These are phyloP conservation scores for Ustilago crameri DNA, from an alignment of 1,284 basidiomycete genomes.

Conservation along the genomic window DNA sequence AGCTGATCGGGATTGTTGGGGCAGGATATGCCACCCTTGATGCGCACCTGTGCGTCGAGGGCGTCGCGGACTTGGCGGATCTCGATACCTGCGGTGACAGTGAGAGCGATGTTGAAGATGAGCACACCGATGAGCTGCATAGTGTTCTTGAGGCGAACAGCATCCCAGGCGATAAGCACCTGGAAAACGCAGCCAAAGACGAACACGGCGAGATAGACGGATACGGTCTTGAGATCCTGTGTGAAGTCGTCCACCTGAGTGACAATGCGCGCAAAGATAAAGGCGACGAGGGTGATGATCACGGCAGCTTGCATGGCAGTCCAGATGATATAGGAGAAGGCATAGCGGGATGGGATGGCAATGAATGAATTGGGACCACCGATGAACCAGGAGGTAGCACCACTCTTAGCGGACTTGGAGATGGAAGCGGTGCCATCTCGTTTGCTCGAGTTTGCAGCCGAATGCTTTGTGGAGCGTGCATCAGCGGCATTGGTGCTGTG, in stretches of 20 bases:
- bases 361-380: constrained; percentile 28
- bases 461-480: constrained; percentile 3
- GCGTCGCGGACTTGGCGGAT: constrained; percentile 56
- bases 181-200: constrained; percentile 59
- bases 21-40: constrained; percentile 41
- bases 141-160: constrained; percentile 59
- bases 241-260: constrained; percentile 36
- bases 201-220: constrained; percentile 58
- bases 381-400: constrained; percentile 33
- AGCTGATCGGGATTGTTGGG: constrained; percentile 12
- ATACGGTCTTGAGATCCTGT: constrained; percentile 61
- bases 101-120: constrained; percentile 59
- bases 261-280: constrained; percentile 53
- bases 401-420: constrained; percentile 23
- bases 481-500: not conserved
- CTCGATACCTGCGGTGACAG: constrained; percentile 56
- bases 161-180: constrained; percentile 56
- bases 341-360: constrained; percentile 29
- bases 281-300: constrained; percentile 51
- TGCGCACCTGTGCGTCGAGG: constrained; percentile 40
- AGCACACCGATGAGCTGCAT: constrained; percentile 59
- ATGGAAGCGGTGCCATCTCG: constrained; percentile 35
- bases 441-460: constrained; percentile 14
- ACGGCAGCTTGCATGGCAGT: constrained; percentile 46
- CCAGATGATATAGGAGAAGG: constrained; percentile 30